Evolutionary conservation across 176 grass and related monocot genomes (phyloP), one percentile per base, ranked within the genome.

Genomic region (Secale cereale): DNA sequence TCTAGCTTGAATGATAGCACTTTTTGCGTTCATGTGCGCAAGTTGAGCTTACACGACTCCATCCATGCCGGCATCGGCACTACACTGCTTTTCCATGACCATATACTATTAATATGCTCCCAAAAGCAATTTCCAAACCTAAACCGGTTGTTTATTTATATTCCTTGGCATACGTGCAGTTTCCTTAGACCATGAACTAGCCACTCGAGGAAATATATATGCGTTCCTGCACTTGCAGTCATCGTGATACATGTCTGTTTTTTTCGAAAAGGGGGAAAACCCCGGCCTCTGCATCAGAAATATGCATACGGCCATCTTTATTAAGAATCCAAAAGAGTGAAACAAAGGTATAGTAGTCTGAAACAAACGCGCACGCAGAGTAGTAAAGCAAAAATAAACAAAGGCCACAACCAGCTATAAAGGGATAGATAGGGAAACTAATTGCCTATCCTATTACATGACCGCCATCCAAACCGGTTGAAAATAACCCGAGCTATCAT

Each of bases 171-270:
- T 46, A 70, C 64, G 22, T 35, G 46, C 69, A 59, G 77, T 36
- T 59, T 81, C 76, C 10, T 76, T 85, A 59, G 87, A 81, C 77
- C 60, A 59, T 80, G 31, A 66, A 66, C 37, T 2, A 69, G 76
- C 27, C 59, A 41, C 69, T 81, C 17, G 4, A 37, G 40, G 36
- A 84, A 61, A 50, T 50, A 74, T 70, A 70, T 17, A 8, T 70
- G 66, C 33, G 11, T 20, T 39, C 28, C 74, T 72, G 61, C n/a
- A 61, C 50, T 71, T 82, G 32, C 37, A n/a, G 60, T 23, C 57
- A 17, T 43, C 30, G 68, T 25, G 22, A 25, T 41, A 41, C 22
- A 40, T 41, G 68, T 15, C 41, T 71, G 32, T 39, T 33, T 5
- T 33, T 33, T 33, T 33, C 32, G 32, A 5, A 33, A 4, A 1